Conservation (phyloP, 1,284 basidiomycete genomes). For the Papiliotrema nemorosa region DNA sequence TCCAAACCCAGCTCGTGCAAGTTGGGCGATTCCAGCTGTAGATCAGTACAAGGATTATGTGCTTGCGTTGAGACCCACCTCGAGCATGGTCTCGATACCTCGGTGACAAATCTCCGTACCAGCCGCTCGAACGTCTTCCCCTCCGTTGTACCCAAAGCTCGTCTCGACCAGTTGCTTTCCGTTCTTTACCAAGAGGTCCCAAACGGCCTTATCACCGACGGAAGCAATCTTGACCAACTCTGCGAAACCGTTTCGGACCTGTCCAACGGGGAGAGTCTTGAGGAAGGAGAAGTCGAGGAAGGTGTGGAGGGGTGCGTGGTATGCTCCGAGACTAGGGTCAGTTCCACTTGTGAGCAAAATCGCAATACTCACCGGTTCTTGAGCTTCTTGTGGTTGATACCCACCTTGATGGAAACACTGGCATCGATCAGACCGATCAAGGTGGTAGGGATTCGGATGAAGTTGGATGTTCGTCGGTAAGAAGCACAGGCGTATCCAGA, state of each 20-base stretch:
- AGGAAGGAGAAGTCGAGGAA: slow-evolving; percentile 53
- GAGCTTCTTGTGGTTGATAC: slow-evolving; percentile 48
- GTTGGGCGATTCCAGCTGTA: slow-evolving; percentile 51
- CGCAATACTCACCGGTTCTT: slow-evolving; percentile 37
- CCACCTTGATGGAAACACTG: slow-evolving; percentile 52
- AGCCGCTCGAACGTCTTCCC: slow-evolving; percentile 41
- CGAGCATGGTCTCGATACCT: slow-evolving; percentile 52
- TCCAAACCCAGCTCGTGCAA: slow-evolving; percentile 53
- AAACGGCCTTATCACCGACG: slow-evolving; percentile 49
- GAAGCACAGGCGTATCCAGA: slow-evolving; percentile 51
- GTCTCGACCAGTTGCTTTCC: slow-evolving; percentile 51
- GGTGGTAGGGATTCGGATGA: slow-evolving; percentile 52
- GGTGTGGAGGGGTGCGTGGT: slow-evolving; percentile 52
- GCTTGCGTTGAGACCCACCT: slow-evolving; percentile 23
- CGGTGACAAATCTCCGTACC: slow-evolving; percentile 49
- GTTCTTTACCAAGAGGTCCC: slow-evolving; percentile 51
- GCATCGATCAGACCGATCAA: slow-evolving; percentile 53
- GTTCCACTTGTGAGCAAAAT: too few relatives aligned
- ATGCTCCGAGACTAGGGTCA: slow-evolving; percentile 44
- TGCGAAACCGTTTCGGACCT: slow-evolving; percentile 52
- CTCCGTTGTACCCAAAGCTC: slow-evolving; percentile 48
- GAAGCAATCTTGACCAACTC: slow-evolving; percentile 53
- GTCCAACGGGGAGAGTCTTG: slow-evolving; percentile 50
- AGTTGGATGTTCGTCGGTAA: slow-evolving; percentile 52
- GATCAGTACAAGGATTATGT: background rate